phyloP scores from a whole-genome alignment of 1,284 basidiomycete genomes.

The Phellopilus nigrolimitatus region DNA sequence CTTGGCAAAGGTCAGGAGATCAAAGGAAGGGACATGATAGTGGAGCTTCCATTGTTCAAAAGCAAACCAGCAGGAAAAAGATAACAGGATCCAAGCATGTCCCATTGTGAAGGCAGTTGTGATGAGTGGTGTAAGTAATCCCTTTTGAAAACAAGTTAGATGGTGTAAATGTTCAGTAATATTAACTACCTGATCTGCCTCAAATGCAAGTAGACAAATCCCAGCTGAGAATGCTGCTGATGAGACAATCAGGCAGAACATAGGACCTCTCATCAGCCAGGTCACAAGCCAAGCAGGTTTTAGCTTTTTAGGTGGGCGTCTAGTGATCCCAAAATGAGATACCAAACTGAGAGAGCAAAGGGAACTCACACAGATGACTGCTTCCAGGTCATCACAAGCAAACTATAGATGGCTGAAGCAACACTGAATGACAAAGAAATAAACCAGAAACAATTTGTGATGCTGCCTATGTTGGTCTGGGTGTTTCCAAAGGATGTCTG shows the following conservation, averaged over 20 bases:
- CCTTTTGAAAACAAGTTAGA: background rate
- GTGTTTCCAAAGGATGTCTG: background rate
- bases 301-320: background rate
- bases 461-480: background rate
- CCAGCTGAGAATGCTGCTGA: too few species aligned
- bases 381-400: slow-evolving; percentile 11
- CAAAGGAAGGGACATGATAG: too few species aligned
- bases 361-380: too few species aligned
- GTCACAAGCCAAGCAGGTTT: background rate
- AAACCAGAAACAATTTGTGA: slow-evolving; percentile 5
- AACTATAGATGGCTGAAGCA: slow-evolving; percentile 11
- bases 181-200: too few species aligned
- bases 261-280: background rate
- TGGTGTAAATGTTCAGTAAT: background rate
- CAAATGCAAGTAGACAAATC: too few species aligned
- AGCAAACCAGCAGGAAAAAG: slow-evolving; percentile 1
- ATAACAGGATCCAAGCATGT: background rate
- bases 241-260: too few species aligned
- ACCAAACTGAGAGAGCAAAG: slow-evolving; percentile 7
- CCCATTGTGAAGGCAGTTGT: background rate
- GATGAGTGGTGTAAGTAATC: background rate
- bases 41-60: slow-evolving; percentile 5
- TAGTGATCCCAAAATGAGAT: background rate
- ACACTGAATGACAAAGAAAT: slow-evolving; percentile 9
- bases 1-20: too few species aligned